Evolutionary conservation across 371 early-diverging fungal species (phyloP).

Genomic region (Conidiobolus incongruus): DNA sequence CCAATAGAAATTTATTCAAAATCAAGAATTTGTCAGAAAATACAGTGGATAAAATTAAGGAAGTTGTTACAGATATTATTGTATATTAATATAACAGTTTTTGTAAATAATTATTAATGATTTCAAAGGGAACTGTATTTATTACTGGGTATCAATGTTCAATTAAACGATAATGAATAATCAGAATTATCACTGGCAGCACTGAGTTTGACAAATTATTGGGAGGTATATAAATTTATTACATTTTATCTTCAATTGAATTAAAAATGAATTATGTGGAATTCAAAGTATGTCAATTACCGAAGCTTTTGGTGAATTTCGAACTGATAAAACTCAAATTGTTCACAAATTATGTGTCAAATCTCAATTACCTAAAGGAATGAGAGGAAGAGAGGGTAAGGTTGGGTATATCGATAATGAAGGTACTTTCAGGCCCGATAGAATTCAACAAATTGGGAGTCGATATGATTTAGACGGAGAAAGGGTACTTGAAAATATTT

Average conservation of each 20-base stretch:
- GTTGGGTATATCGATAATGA: constrained; percentile 57
- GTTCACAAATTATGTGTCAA: constrained; percentile 56
- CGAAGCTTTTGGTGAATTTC: constrained; percentile 56
- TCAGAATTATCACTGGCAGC: constrained; percentile 77
- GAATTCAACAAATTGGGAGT: constrained; percentile 46
- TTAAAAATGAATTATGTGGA: constrained; percentile 26
- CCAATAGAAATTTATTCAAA: constrained; percentile 31
- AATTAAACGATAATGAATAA: constrained; percentile 23
- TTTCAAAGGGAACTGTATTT: constrained; percentile 14
- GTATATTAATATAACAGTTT: constrained; percentile 6
- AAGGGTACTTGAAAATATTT: constrained; percentile 34
- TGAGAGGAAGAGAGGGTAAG: constrained; percentile 49
- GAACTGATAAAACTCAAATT: constrained; percentile 67
- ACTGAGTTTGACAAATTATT: constrained; percentile 89
- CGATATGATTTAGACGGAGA: constrained; percentile 46
- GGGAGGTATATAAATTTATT: constrained; percentile 29
- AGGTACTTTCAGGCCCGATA: constrained; percentile 50
- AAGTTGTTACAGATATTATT: constrained; percentile 30
- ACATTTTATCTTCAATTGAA: background rate
- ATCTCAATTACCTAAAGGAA: constrained; percentile 30
- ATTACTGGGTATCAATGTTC: constrained; percentile 72
- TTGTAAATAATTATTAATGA: background rate
- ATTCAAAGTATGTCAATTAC: constrained; percentile 80
- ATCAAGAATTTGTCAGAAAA: constrained; percentile 68
- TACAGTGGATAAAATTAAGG: constrained; percentile 76